Percentiles rank a stretch among this genome's conserved stretches.
These are phyloP conservation scores for Apophysomyces trapeziformis DNA, from an alignment of 371 early-diverging fungal genomes.

Conservation along the genomic window DNA sequence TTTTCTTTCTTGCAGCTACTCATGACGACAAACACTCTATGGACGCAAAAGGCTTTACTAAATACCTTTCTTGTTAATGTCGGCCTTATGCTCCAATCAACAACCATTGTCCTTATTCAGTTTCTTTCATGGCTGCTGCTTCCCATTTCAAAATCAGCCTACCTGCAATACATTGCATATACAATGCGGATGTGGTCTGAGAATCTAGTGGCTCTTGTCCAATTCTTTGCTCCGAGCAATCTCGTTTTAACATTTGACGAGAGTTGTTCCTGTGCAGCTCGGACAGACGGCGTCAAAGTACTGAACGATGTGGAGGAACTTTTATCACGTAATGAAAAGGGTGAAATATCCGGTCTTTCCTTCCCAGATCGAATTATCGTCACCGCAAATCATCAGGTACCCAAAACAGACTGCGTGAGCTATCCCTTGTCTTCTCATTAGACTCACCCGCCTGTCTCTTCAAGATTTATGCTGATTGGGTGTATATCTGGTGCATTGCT, in stretches of 20 bases:
- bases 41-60: background rate
- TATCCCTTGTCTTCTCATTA: no score
- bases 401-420: background rate
- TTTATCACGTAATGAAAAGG: constrained; percentile 31
- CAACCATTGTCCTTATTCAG: constrained; percentile 13
- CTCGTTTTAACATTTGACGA: constrained; percentile 56
- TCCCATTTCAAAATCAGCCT: constrained; percentile 43
- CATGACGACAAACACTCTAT: background rate
- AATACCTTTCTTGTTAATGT: background rate
- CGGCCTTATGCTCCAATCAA: background rate
- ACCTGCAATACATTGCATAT: constrained; percentile 46
- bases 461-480: constrained; percentile 86
- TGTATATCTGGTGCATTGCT: constrained; percentile 78
- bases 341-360: constrained; percentile 27
- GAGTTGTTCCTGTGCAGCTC: constrained; percentile 21
- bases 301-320: constrained; percentile 26
- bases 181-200: constrained; percentile 56
- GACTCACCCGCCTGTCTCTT: no score
- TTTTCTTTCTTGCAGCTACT: background rate
- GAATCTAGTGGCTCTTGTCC: constrained; percentile 55
- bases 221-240: constrained; percentile 58
- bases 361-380: constrained; percentile 57
- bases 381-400: constrained; percentile 83
- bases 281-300: constrained; percentile 14
- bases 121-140: constrained; percentile 32